Conservation (phyloP, 305 asterid species). For the Fraxinus floribunda region DNA sequence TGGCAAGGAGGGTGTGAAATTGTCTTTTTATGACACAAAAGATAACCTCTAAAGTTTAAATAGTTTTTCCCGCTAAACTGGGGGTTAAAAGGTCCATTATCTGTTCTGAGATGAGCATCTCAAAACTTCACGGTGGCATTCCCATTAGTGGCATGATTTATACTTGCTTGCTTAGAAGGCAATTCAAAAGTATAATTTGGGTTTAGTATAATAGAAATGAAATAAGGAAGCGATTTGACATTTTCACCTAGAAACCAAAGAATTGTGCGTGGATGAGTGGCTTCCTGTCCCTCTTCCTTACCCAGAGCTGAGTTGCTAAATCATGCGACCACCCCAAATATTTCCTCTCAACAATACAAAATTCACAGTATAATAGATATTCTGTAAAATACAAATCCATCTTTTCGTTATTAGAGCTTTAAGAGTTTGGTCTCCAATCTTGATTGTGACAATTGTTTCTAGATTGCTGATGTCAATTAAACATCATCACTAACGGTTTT, state of each 20-base stretch:
- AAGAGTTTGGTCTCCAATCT: background rate
- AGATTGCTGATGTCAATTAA: background rate
- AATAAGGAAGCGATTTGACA: background rate
- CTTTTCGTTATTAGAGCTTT: background rate
- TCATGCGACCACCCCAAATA: background rate
- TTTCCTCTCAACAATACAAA: background rate
- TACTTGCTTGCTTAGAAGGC: background rate
- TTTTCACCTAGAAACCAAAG: background rate
- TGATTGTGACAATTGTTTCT: background rate
- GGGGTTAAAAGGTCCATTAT: background rate
- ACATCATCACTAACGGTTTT: slow-evolving; percentile 1
- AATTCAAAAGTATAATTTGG: background rate
- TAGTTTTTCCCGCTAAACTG: background rate
- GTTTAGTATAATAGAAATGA: background rate
- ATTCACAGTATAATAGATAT: background rate
- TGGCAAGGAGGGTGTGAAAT: background rate
- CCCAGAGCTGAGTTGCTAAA: background rate
- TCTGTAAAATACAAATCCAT: background rate
- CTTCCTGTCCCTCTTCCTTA: background rate
- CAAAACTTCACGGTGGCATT: background rate
- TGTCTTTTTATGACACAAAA: background rate
- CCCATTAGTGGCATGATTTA: background rate
- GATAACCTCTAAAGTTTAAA: background rate
- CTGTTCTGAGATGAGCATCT: background rate
- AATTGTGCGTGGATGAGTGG: background rate